Conservation (phyloP, 2,329 filamentous ascomycete genomes). For the Alternaria sp. region DNA sequence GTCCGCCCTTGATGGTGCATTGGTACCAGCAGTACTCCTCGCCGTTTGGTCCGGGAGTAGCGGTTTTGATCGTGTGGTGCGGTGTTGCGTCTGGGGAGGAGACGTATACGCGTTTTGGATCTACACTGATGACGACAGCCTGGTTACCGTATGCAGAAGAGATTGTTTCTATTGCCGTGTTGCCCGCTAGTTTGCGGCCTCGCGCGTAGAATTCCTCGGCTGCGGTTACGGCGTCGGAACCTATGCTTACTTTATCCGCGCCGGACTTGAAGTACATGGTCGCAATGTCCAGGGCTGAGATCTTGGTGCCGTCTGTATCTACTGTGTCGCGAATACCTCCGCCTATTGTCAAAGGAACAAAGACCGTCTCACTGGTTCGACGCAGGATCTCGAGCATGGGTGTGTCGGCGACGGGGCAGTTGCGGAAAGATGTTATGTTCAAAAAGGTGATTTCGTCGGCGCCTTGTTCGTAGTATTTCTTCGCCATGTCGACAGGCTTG, state of each 20-base stretch:
- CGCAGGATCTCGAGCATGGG: constrained; percentile 96
- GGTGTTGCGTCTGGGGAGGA: constrained; percentile 70
- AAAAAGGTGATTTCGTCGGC: constrained; percentile 97
- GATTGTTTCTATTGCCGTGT: constrained; percentile 94
- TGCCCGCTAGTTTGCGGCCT: constrained; percentile 74
- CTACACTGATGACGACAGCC: constrained; percentile 93
- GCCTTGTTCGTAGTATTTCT: constrained; percentile 93
- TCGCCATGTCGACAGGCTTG: constrained; percentile 95
- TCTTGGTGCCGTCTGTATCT: constrained; percentile 83
- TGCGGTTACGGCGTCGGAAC: constrained; percentile 90
- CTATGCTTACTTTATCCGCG: constrained; percentile 97
- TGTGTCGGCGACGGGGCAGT: constrained; percentile 88
- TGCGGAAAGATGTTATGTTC: constrained; percentile 97
- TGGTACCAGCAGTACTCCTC: constrained; percentile 94
- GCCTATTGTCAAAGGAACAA: constrained; percentile 94
- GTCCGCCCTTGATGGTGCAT: constrained; percentile 94
- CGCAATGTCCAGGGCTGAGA: constrained; percentile 91
- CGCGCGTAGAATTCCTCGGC: constrained; percentile 87
- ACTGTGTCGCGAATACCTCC: constrained; percentile 94
- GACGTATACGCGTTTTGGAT: constrained; percentile 92
- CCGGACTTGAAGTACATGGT: constrained; percentile 97
- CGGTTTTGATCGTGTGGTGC: constrained; percentile 78
- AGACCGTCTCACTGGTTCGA: constrained; percentile 86
- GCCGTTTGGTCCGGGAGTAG: constrained; percentile 73
- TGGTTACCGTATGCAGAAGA: constrained; percentile 93